Evolutionary conservation across 257 asterid species (phyloP), one percentile per base, ranked within the genome.

Genomic region (Verbascum thapsus): DNA sequence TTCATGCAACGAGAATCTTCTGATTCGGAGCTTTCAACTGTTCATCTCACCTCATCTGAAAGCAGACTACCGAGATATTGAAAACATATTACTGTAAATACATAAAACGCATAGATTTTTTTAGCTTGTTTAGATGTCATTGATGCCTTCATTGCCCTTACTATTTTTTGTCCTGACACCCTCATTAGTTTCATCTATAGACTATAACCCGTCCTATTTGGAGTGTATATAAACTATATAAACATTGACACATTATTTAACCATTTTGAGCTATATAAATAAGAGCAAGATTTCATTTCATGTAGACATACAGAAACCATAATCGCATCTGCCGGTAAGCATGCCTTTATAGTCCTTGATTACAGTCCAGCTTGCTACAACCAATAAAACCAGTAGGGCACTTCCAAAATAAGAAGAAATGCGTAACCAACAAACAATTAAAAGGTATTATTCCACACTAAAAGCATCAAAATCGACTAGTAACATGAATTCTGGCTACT

Each of bases 1-100:
- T 56, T 64, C 60, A 7, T 74, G 52, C 75, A 61, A 15, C 75
- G 82, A 3, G 91, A 77, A 37, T 74, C 69, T 35, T 75, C 88
- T 0, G 89, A 85, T 38, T 85, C 96, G 0, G 99, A 94, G 74
- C 87, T 90, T 71, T 90, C 99, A 3, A 85, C 95, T 0, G 95
- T 94, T 19, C 97, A 95, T 30, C 91, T 92, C 67, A 75, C 98
- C 53, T 74, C 85, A 16, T 79, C 88, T 1, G 96, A 80, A 32
- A 76, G 74, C 72, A 77, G 82, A 69, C 66, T 70, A 51, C 84
- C n/a, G n/a, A 84, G 88, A 70, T 83, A 82, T 67, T 82, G 83
- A 73, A 39, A 59, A 49, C 76, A 51, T 74, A 50, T 49, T 70
- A 40, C 53, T 74, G 80, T 75, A 78, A 69, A 65, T 83, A 77